Percentiles rank a stretch among this genome's conserved stretches.
Conservation (phyloP, 192 early-diverging fungal genomes). For the Coemansia sp. region DNA sequence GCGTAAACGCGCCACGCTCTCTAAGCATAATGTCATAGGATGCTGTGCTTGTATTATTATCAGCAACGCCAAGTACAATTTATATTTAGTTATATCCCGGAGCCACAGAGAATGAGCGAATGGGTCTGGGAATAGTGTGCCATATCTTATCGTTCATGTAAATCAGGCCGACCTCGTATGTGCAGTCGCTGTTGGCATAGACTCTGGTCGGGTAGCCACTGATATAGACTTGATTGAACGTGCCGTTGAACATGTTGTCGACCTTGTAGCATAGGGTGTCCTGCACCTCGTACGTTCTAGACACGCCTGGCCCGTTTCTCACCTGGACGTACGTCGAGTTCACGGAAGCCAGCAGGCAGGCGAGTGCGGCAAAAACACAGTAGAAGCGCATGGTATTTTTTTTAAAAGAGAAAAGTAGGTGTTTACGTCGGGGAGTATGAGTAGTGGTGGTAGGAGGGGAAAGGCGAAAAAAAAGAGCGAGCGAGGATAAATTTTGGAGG, state of each 20-base stretch:
- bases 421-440: background rate
- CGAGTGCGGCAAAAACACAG: background rate
- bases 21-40: too few species aligned
- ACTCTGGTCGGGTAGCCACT: background rate
- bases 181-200: background rate
- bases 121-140: background rate
- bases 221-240: background rate
- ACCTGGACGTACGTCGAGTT: background rate
- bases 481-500: too few species aligned
- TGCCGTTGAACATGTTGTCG: background rate
- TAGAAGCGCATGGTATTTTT: background rate
- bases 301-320: too few species aligned
- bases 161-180: background rate
- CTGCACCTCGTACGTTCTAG: background rate
- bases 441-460: too few species aligned
- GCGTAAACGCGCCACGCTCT: too few species aligned
- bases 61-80: too few species aligned
- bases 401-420: background rate
- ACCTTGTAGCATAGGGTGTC: background rate
- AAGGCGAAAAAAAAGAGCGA: too few species aligned
- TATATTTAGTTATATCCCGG: background rate
- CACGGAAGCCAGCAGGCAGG: background rate
- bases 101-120: background rate
- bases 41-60: too few species aligned
- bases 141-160: background rate